These are phyloP conservation scores for Populus ilicifolia DNA, from an alignment of 345 rosid species.

Conservation along the genomic window DNA sequence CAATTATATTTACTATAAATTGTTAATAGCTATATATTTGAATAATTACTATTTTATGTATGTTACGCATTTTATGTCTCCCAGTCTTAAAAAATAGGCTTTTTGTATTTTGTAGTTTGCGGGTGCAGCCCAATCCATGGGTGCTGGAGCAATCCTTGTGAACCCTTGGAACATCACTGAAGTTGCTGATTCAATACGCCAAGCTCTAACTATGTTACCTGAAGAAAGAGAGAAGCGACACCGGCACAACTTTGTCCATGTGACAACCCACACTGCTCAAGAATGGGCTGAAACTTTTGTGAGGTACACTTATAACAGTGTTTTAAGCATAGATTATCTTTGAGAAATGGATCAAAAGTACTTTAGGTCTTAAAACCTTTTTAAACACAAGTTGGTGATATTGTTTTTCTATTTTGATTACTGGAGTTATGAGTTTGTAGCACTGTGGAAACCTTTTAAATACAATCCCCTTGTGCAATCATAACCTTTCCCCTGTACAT, in stretches of 20 bases:
- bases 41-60: background rate
- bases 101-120: conserved; percentile 62
- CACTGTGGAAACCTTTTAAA: background rate
- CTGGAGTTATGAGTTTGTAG: background rate
- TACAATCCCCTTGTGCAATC: background rate
- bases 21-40: background rate
- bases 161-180: conserved; percentile 99
- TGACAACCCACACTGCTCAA: conserved; percentile 86
- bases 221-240: conserved; percentile 95
- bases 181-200: conserved; percentile 88
- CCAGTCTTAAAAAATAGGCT: background rate
- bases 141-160: conserved; percentile 98
- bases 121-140: conserved; percentile 98
- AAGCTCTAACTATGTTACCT: conserved; percentile 73
- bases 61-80: background rate
- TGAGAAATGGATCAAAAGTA: background rate
- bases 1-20: background rate
- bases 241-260: conserved; percentile 69
- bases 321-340: background rate
- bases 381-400: background rate
- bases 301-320: conserved; percentile 43
- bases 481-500: background rate
- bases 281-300: conserved; percentile 99
- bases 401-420: background rate
- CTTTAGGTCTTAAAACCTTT: background rate